Conservation (phyloP, 106 monocot genomes). For the Acanthochlamys bracteata region DNA sequence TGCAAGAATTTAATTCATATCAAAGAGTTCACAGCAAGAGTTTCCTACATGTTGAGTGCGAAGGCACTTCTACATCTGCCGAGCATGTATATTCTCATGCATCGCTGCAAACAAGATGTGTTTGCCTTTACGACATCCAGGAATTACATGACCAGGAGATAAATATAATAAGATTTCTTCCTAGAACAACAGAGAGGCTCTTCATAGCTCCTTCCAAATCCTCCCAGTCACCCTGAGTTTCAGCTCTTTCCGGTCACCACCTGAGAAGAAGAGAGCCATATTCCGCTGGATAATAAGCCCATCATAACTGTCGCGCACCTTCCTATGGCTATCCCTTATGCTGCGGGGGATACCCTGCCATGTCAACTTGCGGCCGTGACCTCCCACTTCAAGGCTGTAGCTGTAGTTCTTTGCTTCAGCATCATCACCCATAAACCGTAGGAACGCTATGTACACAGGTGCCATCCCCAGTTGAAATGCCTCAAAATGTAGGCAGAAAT, state of each 20-base stretch:
- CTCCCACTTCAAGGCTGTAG: conserved; percentile 16
- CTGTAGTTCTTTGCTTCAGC: conserved; percentile 15
- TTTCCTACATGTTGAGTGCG: too few species aligned
- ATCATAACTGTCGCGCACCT: conserved; percentile 15
- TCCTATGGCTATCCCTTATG: conserved; percentile 15
- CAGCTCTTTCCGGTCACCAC: conserved; percentile 14
- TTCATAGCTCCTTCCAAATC: conserved; percentile 17
- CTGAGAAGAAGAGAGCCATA: conserved; percentile 14
- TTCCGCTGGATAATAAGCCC: conserved; percentile 13
- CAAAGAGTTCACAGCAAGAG: too few species aligned
- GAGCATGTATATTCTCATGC: too few species aligned
- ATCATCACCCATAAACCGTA: conserved; percentile 18
- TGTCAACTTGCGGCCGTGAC: conserved; percentile 11
- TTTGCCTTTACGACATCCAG: neutral
- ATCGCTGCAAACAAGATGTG: too few species aligned
- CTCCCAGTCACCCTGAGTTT: conserved; percentile 15
- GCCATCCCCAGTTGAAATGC: conserved; percentile 15
- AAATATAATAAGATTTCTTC: neutral
- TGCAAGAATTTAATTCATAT: too few species aligned
- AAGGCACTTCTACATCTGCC: too few species aligned
- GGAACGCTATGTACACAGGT: conserved; percentile 12
- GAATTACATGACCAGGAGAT: conserved; percentile 9
- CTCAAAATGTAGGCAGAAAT: conserved; percentile 15
- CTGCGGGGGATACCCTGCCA: conserved; percentile 15
- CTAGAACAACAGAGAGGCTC: neutral